Percentiles rank a stretch among this genome's conserved stretches.
These are phyloP conservation scores for Colletotrichum shisoi DNA, from an alignment of 2,329 filamentous ascomycete species.

Conservation along the genomic window DNA sequence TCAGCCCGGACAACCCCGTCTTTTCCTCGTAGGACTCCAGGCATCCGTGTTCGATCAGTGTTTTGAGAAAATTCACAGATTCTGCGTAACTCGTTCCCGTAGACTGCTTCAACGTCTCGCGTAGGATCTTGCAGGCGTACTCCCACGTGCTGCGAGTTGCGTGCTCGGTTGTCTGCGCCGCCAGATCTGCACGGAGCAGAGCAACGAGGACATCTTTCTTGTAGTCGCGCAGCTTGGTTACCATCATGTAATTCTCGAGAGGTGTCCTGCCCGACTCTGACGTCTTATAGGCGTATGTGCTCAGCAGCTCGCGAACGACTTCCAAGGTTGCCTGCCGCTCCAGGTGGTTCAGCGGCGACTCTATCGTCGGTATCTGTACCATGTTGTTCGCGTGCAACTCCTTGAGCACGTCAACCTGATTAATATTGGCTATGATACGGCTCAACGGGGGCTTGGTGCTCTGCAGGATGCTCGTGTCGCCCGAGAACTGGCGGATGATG, in stretches of 20 bases:
- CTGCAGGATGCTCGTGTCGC: neutral
- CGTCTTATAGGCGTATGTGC: constrained; percentile 1
- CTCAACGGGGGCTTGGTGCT: neutral
- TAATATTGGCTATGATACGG: neutral
- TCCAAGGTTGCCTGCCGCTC: neutral
- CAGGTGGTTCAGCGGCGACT: constrained; percentile 8
- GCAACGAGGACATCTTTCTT: neutral
- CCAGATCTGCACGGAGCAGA: constrained; percentile 9
- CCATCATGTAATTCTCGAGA: neutral
- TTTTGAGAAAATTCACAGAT: neutral
- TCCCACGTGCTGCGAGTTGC: neutral
- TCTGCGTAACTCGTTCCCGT: neutral
- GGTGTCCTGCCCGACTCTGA: neutral
- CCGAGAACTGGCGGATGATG: neutral
- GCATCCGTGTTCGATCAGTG: neutral
- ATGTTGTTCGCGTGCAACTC: neutral
- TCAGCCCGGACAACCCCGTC: neutral
- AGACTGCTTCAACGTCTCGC: neutral
- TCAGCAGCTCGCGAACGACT: neutral
- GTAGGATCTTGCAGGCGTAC: neutral
- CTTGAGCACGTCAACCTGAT: neutral
- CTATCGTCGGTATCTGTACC: neutral
- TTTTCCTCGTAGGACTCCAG: constrained; percentile 2
- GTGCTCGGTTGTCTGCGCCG: neutral
- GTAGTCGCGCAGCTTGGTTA: neutral